phyloP scores from a whole-genome alignment of 345 rosid genomes.

The Bruguiera gymnorhiza region DNA sequence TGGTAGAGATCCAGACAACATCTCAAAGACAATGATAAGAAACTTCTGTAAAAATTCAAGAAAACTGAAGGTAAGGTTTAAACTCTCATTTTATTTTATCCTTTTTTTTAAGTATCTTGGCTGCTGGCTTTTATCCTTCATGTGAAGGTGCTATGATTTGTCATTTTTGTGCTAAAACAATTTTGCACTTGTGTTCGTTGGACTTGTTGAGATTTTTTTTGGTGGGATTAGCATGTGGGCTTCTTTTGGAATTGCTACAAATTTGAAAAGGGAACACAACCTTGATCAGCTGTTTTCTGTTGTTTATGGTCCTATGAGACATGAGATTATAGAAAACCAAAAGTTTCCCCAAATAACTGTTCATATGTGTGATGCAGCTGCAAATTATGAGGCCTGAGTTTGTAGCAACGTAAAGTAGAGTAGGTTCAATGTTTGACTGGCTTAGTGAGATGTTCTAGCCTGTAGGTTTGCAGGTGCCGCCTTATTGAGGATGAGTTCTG shows the following conservation, averaged over 20 bases:
- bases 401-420: not conserved
- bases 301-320: not conserved
- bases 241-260: too few relatives aligned
- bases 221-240: too few relatives aligned
- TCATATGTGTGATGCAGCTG: not conserved
- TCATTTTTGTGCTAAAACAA: not conserved
- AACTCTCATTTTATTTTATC: not conserved
- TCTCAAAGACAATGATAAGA: constrained; percentile 60
- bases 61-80: constrained; percentile 69
- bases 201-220: not conserved
- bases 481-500: constrained; percentile 75
- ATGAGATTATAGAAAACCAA: not conserved
- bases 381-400: not conserved
- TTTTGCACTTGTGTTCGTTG: not conserved
- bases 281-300: too few relatives aligned
- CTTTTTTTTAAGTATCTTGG: not conserved
- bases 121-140: not conserved
- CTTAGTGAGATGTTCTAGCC: constrained; percentile 9
- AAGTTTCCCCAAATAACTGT: not conserved
- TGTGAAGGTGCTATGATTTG: not conserved
- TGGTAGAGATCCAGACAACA: constrained; percentile 68
- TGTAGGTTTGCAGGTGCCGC: constrained; percentile 79
- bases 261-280: too few relatives aligned
- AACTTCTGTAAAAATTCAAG: constrained; percentile 86
- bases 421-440: not conserved